A percentile compares a stretch with the other conserved stretches of the same genome.
Conservation (phyloP, 805 yeast genomes). For the Saturnispora besseyi region DNA sequence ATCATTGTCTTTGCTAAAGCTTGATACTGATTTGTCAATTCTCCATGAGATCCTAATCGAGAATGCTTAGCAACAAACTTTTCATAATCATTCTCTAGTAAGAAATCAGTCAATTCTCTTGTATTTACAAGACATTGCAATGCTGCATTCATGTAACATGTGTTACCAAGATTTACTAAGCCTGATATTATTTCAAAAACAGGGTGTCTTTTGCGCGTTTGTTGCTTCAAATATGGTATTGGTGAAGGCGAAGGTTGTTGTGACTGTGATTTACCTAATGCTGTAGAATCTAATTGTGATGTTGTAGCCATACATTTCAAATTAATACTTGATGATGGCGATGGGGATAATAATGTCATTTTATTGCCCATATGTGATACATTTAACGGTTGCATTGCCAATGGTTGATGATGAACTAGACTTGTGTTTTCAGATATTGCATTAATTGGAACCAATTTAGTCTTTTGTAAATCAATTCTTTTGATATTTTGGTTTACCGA, state of each 20-base stretch:
- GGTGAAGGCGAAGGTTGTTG: conserved; percentile 6
- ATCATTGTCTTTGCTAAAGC: conserved; percentile 30
- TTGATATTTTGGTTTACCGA: background rate
- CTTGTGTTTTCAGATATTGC: background rate
- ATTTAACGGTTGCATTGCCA: background rate
- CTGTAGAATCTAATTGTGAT: conserved; percentile 13
- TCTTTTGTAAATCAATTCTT: background rate
- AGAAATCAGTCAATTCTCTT: conserved; percentile 51
- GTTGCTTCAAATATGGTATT: background rate
- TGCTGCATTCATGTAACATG: conserved; percentile 87
- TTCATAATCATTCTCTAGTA: conserved; percentile 51
- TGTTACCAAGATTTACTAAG: conserved; percentile 72
- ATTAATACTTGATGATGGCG: background rate
- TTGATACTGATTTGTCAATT: conserved; percentile 42
- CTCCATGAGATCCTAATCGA: conserved; percentile 73
- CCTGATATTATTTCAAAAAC: conserved; percentile 46
- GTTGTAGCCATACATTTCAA: conserved; percentile 5
- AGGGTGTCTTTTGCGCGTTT: background rate
- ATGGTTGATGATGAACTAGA: background rate
- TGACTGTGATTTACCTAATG: conserved; percentile 7
- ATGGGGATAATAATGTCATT: background rate
- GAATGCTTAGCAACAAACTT: conserved; percentile 65
- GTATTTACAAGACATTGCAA: conserved; percentile 81
- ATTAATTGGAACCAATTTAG: background rate
- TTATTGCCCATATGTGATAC: background rate